Conservation (phyloP, 2,329 filamentous ascomycete genomes). For the Pezizomycotina sp. region DNA sequence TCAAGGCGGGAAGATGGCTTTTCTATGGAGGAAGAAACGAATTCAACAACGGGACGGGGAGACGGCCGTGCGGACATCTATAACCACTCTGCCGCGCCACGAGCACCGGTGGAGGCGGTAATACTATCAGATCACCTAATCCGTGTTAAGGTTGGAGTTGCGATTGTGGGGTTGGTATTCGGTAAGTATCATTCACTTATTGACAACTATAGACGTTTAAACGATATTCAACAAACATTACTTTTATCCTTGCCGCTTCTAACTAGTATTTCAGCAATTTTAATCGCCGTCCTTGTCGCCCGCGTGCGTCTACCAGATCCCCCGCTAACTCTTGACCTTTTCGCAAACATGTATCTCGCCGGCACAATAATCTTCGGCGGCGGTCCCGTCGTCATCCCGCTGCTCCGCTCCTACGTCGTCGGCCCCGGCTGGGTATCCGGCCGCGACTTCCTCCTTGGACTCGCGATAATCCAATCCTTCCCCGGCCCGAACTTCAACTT, state of each 20-base stretch:
- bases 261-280: constrained; percentile 32
- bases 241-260: constrained; percentile 7
- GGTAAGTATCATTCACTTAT: constrained; percentile 24
- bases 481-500: constrained; percentile 48
- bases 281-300: constrained; percentile 40
- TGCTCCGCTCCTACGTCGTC: constrained; percentile 47
- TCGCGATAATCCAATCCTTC: constrained; percentile 55
- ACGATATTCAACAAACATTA: constrained; percentile 1
- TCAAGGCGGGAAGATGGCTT: too few species aligned
- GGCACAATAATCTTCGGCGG: constrained; percentile 50
- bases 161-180: constrained; percentile 37
- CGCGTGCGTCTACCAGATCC: constrained; percentile 29
- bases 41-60: too few species aligned
- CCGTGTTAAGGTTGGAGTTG: constrained; percentile 30
- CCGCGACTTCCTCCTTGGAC: constrained; percentile 54
- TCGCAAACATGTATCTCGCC: constrained; percentile 56
- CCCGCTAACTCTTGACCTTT: constrained; percentile 42
- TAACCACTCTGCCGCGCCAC: too few species aligned
- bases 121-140: constrained; percentile 5
- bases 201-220: background rate
- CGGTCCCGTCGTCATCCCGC: constrained; percentile 47
- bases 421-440: constrained; percentile 52
- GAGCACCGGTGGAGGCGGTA: background rate
- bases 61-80: too few species aligned
- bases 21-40: too few species aligned